Percentiles rank a stretch among this genome's conserved stretches.
Evolutionary conservation across 257 asterid species (phyloP).

Genomic region (Parsonsia alboflavescens): DNA sequence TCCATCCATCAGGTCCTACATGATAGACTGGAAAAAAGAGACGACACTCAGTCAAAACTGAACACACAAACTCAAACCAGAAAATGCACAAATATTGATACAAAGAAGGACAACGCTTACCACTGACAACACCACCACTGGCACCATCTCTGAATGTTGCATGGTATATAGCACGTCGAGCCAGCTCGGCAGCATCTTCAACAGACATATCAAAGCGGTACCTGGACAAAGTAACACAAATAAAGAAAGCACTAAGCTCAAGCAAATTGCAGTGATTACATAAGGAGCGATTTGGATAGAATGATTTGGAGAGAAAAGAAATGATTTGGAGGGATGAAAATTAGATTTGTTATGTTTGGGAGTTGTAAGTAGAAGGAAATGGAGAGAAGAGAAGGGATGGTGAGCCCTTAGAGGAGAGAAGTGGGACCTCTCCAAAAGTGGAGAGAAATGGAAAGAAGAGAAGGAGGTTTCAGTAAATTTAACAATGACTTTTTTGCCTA

Average conservation of each 20-base stretch:
- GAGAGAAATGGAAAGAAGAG: too few relatives aligned
- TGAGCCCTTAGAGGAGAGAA: too few relatives aligned
- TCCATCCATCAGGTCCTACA: conserved; percentile 88
- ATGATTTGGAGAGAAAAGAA: too few relatives aligned
- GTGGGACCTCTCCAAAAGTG: too few relatives aligned
- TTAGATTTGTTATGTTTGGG: too few relatives aligned
- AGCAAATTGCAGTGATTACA: not conserved
- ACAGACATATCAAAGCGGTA: conserved; percentile 63
- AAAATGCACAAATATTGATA: not conserved
- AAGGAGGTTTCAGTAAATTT: too few relatives aligned
- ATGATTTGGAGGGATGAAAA: too few relatives aligned
- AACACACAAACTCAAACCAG: conserved; percentile 9
- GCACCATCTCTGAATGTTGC: conserved; percentile 94
- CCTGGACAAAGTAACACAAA: conserved; percentile 25
- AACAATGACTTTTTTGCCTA: too few relatives aligned
- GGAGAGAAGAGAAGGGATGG: too few relatives aligned
- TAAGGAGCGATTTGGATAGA: too few relatives aligned
- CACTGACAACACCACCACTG: conserved; percentile 86
- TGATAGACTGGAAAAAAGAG: conserved; percentile 57
- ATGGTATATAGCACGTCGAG: conserved; percentile 79
- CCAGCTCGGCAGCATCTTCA: conserved; percentile 85
- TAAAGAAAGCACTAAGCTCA: not conserved
- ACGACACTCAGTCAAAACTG: not conserved
- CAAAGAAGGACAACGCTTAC: conserved; percentile 23
- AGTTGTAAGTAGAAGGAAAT: too few relatives aligned